Evolutionary conservation across 73 alveolate genomes (phyloP).

Genomic region (Tetrahymena borealis): DNA sequence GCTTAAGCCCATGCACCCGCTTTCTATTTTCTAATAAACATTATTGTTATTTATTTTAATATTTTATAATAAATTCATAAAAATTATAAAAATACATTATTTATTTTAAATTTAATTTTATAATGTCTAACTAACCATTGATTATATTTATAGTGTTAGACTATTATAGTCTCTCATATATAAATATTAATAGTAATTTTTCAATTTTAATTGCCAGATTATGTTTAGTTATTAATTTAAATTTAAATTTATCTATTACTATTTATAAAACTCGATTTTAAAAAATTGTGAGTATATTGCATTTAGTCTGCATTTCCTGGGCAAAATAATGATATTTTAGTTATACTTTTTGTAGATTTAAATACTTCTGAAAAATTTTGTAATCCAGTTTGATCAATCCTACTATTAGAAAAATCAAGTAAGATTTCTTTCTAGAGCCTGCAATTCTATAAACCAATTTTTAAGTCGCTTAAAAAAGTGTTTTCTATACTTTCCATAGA

Average conservation of each 20-base stretch:
- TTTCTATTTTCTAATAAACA: no score
- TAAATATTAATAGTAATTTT: no score
- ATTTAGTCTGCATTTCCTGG: background rate
- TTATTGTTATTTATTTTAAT: no score
- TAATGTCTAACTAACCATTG: background rate
- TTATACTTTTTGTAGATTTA: background rate
- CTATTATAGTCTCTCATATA: no score
- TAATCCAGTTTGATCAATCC: background rate
- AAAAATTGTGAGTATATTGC: background rate
- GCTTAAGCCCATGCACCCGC: no score
- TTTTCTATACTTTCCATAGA: background rate
- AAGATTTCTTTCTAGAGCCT: background rate
- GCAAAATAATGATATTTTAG: background rate
- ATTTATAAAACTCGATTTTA: background rate
- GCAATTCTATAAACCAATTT: background rate
- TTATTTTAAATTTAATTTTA: background rate
- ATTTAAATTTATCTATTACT: background rate
- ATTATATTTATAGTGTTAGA: background rate
- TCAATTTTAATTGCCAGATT: no score
- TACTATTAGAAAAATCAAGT: background rate
- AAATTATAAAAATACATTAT: no score
- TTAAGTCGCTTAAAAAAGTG: background rate
- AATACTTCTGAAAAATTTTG: background rate
- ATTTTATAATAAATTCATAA: no score
- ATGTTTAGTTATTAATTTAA: background rate